Conservation (phyloP, 2,329 filamentous ascomycete genomes). For the Aspergillus sp. region DNA sequence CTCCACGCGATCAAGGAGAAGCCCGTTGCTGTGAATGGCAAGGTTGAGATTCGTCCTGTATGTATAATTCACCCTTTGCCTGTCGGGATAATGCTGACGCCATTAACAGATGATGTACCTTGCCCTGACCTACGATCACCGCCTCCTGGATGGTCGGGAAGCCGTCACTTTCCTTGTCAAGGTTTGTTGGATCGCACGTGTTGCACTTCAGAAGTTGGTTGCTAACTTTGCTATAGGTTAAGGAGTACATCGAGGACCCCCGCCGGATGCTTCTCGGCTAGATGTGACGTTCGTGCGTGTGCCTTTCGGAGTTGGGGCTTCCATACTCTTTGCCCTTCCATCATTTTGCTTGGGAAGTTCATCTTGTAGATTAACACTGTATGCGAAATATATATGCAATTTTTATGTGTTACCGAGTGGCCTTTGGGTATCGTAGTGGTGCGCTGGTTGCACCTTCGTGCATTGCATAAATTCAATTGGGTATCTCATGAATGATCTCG, state of each 20-base stretch:
- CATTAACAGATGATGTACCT: slow-evolving; percentile 88
- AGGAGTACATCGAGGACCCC: slow-evolving; percentile 96
- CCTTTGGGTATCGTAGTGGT: not conserved
- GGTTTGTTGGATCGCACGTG: slow-evolving; percentile 35
- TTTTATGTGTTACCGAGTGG: not conserved
- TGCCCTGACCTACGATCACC: slow-evolving; percentile 95
- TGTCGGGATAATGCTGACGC: slow-evolving; percentile 11
- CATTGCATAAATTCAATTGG: too few relatives aligned
- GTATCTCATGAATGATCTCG: too few relatives aligned
- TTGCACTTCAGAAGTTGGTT: not conserved
- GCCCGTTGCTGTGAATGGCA: slow-evolving; percentile 84
- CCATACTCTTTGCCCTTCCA: too few relatives aligned
- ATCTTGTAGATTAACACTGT: slow-evolving; percentile 28
- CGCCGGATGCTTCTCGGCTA: slow-evolving; percentile 76
- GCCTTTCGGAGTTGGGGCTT: too few relatives aligned
- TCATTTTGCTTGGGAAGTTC: not conserved
- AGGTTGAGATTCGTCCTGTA: slow-evolving; percentile 85
- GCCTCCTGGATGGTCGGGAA: slow-evolving; percentile 90
- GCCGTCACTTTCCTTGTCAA: slow-evolving; percentile 95
- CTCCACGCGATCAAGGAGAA: slow-evolving; percentile 97
- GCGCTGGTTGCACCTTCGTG: too few relatives aligned
- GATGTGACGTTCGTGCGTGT: not conserved
- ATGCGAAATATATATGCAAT: slow-evolving; percentile 9
- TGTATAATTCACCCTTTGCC: slow-evolving; percentile 16
- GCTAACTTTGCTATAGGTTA: slow-evolving; percentile 53